Evolutionary conservation across 23 red algal species (phyloP).

Genomic region (Gracilaria domingensis): DNA sequence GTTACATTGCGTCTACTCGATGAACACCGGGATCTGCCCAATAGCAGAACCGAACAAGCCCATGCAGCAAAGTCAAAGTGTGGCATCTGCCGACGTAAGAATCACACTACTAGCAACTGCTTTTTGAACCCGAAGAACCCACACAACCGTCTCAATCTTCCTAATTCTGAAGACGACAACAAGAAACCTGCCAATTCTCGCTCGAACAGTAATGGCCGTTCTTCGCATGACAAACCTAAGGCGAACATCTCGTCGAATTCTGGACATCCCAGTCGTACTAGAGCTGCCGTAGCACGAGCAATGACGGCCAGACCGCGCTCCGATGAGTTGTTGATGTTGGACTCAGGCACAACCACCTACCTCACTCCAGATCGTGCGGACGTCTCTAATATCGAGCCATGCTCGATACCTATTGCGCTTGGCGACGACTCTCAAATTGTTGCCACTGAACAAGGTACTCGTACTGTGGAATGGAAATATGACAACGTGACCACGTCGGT

Average conservation of each 20-base stretch:
- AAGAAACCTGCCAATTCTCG: not conserved
- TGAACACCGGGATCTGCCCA: not conserved
- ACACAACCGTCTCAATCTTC: not conserved
- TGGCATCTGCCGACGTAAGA: constrained; percentile 26
- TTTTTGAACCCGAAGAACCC: not conserved
- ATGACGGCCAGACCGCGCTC: not conserved
- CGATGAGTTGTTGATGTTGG: constrained; percentile 9
- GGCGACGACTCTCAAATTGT: constrained; percentile 45
- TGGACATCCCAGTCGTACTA: not conserved
- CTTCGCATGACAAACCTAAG: too few relatives aligned
- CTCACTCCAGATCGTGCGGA: not conserved
- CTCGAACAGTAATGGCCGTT: not conserved
- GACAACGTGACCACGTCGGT: not conserved
- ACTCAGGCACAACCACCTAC: constrained; percentile 43
- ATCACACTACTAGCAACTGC: constrained; percentile 15
- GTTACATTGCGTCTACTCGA: not conserved
- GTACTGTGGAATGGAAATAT: not conserved
- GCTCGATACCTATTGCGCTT: constrained; percentile 23
- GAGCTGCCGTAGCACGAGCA: not conserved
- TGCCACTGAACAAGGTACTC: constrained; percentile 20
- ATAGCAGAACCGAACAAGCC: not conserved
- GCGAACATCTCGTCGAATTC: not conserved
- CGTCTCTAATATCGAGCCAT: not conserved
- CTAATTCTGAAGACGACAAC: not conserved
- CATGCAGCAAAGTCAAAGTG: constrained; percentile 29